Conservation (phyloP, 176 grass and related monocot genomes). For the Panicum miliaceum region DNA sequence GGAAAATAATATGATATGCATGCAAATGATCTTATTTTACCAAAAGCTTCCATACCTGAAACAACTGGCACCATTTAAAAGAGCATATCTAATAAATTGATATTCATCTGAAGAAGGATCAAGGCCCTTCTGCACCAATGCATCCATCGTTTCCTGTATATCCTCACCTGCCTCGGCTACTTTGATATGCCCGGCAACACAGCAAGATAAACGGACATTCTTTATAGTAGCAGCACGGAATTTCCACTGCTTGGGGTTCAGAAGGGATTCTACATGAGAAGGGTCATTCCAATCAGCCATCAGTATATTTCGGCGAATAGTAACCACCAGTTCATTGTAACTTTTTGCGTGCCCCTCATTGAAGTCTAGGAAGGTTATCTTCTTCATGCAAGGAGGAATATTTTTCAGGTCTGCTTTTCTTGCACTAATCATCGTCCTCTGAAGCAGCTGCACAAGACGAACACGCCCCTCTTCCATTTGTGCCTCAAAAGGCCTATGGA, state of each 20-base stretch:
- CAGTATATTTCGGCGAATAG: constrained; percentile 90
- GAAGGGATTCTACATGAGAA: constrained; percentile 94
- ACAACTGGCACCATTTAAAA: constrained; percentile 79
- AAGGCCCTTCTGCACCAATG: constrained; percentile 64
- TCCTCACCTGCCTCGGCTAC: constrained; percentile 90
- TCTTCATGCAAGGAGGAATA: constrained; percentile 92
- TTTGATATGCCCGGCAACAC: constrained; percentile 95
- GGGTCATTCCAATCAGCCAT: constrained; percentile 99
- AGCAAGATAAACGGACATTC: constrained; percentile 94
- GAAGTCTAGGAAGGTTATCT: constrained; percentile 77
- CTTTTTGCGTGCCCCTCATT: constrained; percentile 81
- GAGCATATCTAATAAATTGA: constrained; percentile 68
- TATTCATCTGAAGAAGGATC: constrained; percentile 90
- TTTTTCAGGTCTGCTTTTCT: constrained; percentile 89
- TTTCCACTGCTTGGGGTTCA: constrained; percentile 98
- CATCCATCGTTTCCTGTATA: constrained; percentile 96
- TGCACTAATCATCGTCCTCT: constrained; percentile 93
- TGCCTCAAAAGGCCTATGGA: constrained; percentile 86
- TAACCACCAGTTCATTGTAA: constrained; percentile 94
- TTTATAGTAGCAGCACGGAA: constrained; percentile 82
- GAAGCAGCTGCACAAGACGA: constrained; percentile 76
- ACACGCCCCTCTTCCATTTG: constrained; percentile 72
- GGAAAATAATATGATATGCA: background rate
- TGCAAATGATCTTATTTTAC: constrained; percentile 16
- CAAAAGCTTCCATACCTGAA: constrained; percentile 62